Base-by-base conservation (phyloP, 805 yeast species). In the Priceomyces fermenticarens region DNA sequence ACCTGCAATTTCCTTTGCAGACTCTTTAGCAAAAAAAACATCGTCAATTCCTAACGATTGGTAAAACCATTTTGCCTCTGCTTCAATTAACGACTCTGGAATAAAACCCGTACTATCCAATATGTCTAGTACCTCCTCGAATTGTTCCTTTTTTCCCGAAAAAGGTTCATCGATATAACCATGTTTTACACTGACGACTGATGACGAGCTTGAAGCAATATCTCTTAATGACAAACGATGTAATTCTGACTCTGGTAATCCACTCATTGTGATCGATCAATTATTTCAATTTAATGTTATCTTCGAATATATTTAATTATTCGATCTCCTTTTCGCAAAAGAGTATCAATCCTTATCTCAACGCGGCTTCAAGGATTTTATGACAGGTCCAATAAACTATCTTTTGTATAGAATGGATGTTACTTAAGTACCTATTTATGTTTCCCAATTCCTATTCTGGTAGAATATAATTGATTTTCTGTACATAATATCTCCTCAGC, bases 31-130 rank as follows among this genome's bases (percentile, higher is more conserved):
- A 60, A 91, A 90, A 64, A 86, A 91, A 25, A 88, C 83, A 57
- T 89, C 97, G 58, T 90, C 97, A 44, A 91, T 88, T 20, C 97
- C 97, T 49, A 91, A 73, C 31, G 78, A 66, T 43, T 85, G 80
- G 69, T 93, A 93, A 61, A 91, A 90, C 95, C 97, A 89, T 35
- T 73, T 77, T 6, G 91, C 83, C 65, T 91, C 98, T 41, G 77
- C 72, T 63, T 89, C 97, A 49, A 91, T 86, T 53, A 88, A 72
- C 42, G 78, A 66, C 53, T 86, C 95, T 8, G 98, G 99, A 45
- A 91, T 86, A 57, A 91, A 87, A 0, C 97, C 98, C 27, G 83
- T 80, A 40, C 77, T 73, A 58, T 88, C 96, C 42, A 91, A 68
- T 31, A 80, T 73, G 58, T 88, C 95, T 63, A 88, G 78, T 33